These are phyloP conservation scores for Arabis alpina DNA, from an alignment of 345 rosid species.

Conservation along the genomic window DNA sequence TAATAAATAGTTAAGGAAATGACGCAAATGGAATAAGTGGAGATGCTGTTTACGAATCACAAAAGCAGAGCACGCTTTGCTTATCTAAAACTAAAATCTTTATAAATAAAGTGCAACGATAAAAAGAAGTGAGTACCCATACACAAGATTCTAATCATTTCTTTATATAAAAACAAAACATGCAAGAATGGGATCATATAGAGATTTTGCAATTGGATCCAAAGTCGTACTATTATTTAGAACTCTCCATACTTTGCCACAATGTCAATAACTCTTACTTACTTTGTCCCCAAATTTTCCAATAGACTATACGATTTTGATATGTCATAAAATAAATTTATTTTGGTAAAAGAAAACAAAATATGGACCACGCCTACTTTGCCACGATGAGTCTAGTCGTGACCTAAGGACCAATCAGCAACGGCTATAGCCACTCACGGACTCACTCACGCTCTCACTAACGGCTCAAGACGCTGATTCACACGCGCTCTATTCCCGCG, in stretches of 20 bases:
- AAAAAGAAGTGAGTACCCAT: conserved; percentile 16
- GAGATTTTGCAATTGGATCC: neutral
- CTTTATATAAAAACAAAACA: neutral
- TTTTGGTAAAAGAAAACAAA: neutral
- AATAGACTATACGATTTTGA: neutral
- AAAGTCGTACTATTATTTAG: conserved; percentile 15
- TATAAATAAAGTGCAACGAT: conserved; percentile 21
- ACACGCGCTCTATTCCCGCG: conserved; percentile 1
- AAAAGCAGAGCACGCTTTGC: conserved; percentile 38
- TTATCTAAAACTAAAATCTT: conserved; percentile 26
- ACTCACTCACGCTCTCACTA: conserved; percentile 27
- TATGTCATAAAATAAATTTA: too few relatives aligned
- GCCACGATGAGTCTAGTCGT: conserved; percentile 26
- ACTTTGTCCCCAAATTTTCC: neutral
- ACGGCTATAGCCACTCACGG: conserved; percentile 39
- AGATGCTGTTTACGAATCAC: conserved; percentile 29
- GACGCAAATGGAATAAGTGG: conserved; percentile 34
- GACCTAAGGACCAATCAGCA: conserved; percentile 15
- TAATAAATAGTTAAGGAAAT: conserved; percentile 27
- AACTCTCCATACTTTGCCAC: conserved; percentile 29
- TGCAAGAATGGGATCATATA: conserved; percentile 14
- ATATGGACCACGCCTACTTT: conserved; percentile 27
- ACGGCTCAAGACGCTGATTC: neutral
- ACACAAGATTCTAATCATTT: neutral
- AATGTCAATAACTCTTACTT: conserved; percentile 10